phyloP scores from a whole-genome alignment of 495 filamentous ascomycete genomes.

The Aspergillus ostianus region DNA sequence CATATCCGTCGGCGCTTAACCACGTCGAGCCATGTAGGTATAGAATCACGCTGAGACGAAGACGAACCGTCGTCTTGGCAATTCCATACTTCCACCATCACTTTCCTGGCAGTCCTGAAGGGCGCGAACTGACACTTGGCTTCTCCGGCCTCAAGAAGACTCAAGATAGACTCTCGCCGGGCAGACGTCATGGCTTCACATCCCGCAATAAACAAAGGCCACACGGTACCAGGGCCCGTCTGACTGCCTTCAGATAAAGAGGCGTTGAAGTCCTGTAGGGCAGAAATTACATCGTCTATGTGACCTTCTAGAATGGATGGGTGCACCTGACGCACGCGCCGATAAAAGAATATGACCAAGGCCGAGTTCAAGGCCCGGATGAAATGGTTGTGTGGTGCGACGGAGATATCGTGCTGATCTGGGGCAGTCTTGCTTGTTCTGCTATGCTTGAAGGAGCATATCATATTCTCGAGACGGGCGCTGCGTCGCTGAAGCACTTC shows the following conservation, averaged over 20 bases:
- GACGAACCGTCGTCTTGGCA: slow-evolving; percentile 30
- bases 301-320: slow-evolving; percentile 31
- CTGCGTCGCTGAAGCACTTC: slow-evolving; percentile 33
- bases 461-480: slow-evolving; percentile 34
- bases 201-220: slow-evolving; percentile 37
- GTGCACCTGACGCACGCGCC: slow-evolving; percentile 29
- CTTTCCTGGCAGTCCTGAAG: slow-evolving; percentile 23
- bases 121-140: slow-evolving; percentile 24
- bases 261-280: slow-evolving; percentile 24
- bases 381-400: slow-evolving; percentile 22
- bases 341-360: slow-evolving; percentile 36
- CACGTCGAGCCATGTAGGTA: slow-evolving; percentile 33
- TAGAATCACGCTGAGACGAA: slow-evolving; percentile 20
- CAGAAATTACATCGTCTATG: slow-evolving; percentile 32
- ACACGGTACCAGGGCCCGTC: slow-evolving; percentile 29
- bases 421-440: slow-evolving; percentile 9
- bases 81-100: slow-evolving; percentile 30
- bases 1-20: slow-evolving; percentile 26
- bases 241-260: slow-evolving; percentile 16
- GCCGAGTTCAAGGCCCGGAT: slow-evolving; percentile 31
- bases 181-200: slow-evolving; percentile 28
- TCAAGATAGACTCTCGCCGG: slow-evolving; percentile 23
- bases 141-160: slow-evolving; percentile 25
- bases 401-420: slow-evolving; percentile 16
- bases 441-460: slow-evolving; percentile 29